Conservation (phyloP, 2,329 filamentous ascomycete species). For the Aspergillus aculeatus region DNA sequence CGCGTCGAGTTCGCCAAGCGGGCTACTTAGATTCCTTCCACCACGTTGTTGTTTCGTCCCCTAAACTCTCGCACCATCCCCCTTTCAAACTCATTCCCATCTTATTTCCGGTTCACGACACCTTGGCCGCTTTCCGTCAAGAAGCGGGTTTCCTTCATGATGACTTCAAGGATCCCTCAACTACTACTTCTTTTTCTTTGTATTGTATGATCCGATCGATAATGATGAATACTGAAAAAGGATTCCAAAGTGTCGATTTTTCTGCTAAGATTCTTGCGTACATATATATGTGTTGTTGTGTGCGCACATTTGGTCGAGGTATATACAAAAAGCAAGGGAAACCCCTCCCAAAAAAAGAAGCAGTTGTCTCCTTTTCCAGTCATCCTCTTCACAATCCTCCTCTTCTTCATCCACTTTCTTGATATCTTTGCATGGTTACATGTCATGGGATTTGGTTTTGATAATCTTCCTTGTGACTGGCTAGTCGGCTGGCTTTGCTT, state of each 20-base stretch:
- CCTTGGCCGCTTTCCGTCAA: constrained; percentile 32
- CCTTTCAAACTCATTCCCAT: constrained; percentile 12
- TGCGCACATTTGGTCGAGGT: constrained; percentile 4
- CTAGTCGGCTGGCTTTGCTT: background rate
- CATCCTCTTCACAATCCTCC: background rate
- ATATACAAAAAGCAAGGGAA: background rate
- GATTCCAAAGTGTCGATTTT: constrained; percentile 31
- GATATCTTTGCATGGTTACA: no score
- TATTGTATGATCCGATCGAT: constrained; percentile 40
- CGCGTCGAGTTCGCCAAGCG: constrained; percentile 55
- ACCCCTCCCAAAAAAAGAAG: constrained; percentile 17
- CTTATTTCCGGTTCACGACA: constrained; percentile 29
- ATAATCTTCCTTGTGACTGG: no score
- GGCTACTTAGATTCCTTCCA: constrained; percentile 34
- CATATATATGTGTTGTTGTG: background rate
- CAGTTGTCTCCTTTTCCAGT: constrained; percentile 10
- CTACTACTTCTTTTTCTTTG: constrained; percentile 27
- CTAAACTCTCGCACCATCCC: background rate
- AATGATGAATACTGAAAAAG: constrained; percentile 37
- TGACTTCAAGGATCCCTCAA: constrained; percentile 21
- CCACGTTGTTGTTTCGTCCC: background rate
- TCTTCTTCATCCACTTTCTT: background rate
- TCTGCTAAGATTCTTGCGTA: constrained; percentile 15
- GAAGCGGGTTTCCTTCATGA: constrained; percentile 30
- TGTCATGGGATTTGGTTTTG: no score